A percentile compares a stretch with the other conserved stretches of the same genome.
These are phyloP conservation scores for Saksenaea oblongispora DNA, from an alignment of 371 early-diverging fungal species.

Conservation along the genomic window DNA sequence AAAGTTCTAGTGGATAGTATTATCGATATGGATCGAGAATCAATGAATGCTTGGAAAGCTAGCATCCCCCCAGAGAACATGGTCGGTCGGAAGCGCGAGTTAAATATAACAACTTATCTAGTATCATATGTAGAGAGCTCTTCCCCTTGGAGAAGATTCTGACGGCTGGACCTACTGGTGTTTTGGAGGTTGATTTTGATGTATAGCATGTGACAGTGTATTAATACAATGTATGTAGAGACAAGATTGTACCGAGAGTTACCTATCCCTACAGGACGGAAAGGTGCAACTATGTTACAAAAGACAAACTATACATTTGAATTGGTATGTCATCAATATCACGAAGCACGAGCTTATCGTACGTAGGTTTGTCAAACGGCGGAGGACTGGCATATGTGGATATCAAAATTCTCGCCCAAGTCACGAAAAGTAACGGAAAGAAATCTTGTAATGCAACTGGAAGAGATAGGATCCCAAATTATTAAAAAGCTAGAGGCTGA, in stretches of 20 bases:
- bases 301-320: conserved; percentile 10
- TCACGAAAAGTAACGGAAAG: neutral
- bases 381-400: conserved; percentile 4
- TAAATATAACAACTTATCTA: neutral
- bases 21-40: neutral
- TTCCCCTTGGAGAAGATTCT: conserved; percentile 7
- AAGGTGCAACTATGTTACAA: neutral
- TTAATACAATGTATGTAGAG: neutral
- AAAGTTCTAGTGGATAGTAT: neutral
- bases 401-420: neutral
- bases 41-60: neutral
- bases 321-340: neutral
- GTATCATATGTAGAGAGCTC: neutral
- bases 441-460: neutral
- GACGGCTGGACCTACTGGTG: conserved; percentile 13
- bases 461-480: neutral
- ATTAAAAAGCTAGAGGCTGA: neutral
- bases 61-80: neutral
- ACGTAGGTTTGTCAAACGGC: neutral
- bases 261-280: neutral
- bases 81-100: neutral
- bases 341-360: neutral
- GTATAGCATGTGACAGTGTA: too few relatives aligned
- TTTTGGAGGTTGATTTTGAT: neutral
- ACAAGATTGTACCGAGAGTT: conserved; percentile 7